Conservation (phyloP, 78 protist species). For the Planoprotostelium fungivorum region DNA sequence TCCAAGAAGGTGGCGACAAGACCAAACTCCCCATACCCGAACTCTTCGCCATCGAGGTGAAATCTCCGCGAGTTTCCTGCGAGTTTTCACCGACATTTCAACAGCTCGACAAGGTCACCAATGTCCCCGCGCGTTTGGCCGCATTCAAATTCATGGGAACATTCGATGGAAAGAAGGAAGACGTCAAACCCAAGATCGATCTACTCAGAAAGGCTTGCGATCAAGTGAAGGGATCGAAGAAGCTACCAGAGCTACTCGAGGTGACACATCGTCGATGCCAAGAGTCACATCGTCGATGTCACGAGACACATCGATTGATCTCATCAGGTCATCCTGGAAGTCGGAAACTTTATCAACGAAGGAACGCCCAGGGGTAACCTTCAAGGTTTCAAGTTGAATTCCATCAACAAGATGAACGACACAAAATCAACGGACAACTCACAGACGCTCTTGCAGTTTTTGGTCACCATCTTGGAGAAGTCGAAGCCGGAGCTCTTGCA, state of each 20-base stretch:
- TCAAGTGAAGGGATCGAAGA: background rate
- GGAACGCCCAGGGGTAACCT: conserved; percentile 59
- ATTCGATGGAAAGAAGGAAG: background rate
- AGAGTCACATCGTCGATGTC: background rate
- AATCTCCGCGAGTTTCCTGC: background rate
- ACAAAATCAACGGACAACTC: conserved; percentile 52
- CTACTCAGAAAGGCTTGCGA: background rate
- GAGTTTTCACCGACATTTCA: too few species aligned
- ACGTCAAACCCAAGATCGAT: background rate
- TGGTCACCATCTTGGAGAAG: conserved; percentile 18
- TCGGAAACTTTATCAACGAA: conserved; percentile 61
- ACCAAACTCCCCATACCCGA: background rate
- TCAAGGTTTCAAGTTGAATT: conserved; percentile 56
- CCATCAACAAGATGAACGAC: conserved; percentile 56
- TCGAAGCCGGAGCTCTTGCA: conserved; percentile 31
- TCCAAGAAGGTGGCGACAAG: background rate
- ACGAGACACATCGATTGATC: too few species aligned
- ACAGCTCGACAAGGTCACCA: background rate
- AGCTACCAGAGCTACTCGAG: background rate
- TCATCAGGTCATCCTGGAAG: conserved; percentile 13
- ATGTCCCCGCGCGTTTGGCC: background rate
- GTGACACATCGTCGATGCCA: background rate
- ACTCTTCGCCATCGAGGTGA: background rate
- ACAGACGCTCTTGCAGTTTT: conserved; percentile 27
- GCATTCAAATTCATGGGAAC: background rate